Percentiles rank a stretch among this genome's conserved stretches.
phyloP scores from a whole-genome alignment of 495 filamentous ascomycete species.

The Choiromyces venosus region DNA sequence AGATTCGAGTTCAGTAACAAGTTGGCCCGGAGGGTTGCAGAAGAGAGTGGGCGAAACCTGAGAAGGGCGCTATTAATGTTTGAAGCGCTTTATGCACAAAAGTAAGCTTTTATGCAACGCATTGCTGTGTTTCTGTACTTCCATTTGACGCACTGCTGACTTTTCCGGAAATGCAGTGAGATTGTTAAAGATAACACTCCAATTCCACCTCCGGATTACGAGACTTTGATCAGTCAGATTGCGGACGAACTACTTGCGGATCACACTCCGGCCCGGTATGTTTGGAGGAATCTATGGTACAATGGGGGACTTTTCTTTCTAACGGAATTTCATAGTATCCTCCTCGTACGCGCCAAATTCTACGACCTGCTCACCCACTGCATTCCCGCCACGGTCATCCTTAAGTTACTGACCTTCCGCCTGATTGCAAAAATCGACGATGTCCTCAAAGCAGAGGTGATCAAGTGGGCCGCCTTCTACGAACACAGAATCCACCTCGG shows the following conservation, averaged over 20 bases:
- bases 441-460: conserved; percentile 79
- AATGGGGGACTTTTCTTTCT: background rate
- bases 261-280: conserved; percentile 66
- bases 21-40: conserved; percentile 76
- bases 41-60: conserved; percentile 87
- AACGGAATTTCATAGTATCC: conserved; percentile 46
- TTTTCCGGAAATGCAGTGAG: conserved; percentile 55
- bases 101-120: conserved; percentile 53
- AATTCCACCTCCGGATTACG: conserved; percentile 94
- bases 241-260: conserved; percentile 88
- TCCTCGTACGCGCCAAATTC: conserved; percentile 81
- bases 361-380: conserved; percentile 96
- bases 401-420: conserved; percentile 90
- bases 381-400: conserved; percentile 84
- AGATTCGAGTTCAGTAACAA: conserved; percentile 63
- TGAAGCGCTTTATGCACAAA: conserved; percentile 92
- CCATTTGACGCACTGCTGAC: conserved; percentile 27
- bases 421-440: conserved; percentile 82
- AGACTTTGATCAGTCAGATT: conserved; percentile 77
- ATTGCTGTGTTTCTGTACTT: background rate
- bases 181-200: conserved; percentile 79
- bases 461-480: conserved; percentile 94
- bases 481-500: conserved; percentile 88
- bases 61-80: conserved; percentile 88
- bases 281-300: background rate